Evolutionary conservation across 2,329 filamentous ascomycete genomes (phyloP).

Genomic region (Cercospora sp.): DNA sequence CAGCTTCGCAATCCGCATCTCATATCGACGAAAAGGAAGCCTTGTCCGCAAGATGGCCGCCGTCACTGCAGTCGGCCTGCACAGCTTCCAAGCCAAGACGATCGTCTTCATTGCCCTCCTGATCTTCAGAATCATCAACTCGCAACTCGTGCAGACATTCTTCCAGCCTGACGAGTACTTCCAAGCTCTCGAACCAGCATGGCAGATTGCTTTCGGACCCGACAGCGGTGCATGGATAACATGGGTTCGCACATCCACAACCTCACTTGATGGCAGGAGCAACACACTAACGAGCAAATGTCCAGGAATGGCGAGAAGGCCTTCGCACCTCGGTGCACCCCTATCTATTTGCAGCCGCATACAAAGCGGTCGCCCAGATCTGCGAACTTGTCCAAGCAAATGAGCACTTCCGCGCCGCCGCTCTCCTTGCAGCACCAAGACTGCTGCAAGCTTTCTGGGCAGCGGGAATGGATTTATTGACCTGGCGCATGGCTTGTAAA

Average conservation of each 20-base stretch:
- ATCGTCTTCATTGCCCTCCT: conserved; percentile 48
- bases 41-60: neutral
- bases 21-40: neutral
- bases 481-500: conserved; percentile 75
- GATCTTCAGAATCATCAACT: conserved; percentile 75
- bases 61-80: neutral
- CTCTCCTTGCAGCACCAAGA: conserved; percentile 73
- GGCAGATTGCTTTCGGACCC: conserved; percentile 79
- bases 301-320: conserved; percentile 86
- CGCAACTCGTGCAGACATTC: conserved; percentile 78
- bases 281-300: conserved; percentile 12
- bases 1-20: neutral
- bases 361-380: conserved; percentile 61
- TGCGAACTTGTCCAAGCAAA: conserved; percentile 58
- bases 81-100: conserved; percentile 3
- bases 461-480: conserved; percentile 78
- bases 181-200: conserved; percentile 91
- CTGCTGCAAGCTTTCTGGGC: conserved; percentile 75
- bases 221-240: conserved; percentile 86
- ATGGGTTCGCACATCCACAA: conserved; percentile 64
- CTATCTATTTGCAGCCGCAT: conserved; percentile 76
- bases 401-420: conserved; percentile 59
- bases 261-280: neutral
- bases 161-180: conserved; percentile 99
- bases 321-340: conserved; percentile 91